Percentiles rank a stretch among this genome's conserved stretches.
Conservation (phyloP, 139 green algal species). For the Mychonastes homosphaera region DNA sequence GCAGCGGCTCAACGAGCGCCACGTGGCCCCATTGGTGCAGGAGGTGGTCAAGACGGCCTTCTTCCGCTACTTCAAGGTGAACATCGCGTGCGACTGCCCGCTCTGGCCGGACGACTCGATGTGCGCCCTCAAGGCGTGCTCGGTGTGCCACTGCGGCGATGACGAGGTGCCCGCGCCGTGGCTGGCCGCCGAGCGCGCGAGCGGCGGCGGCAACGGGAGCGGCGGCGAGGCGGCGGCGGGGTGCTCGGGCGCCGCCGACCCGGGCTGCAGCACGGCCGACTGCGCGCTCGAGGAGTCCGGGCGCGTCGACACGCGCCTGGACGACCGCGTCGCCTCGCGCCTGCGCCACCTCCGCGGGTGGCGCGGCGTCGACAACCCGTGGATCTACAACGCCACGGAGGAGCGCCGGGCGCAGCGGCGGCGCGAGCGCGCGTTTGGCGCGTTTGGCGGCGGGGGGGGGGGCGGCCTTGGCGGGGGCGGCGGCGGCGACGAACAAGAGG, state of each 20-base stretch:
- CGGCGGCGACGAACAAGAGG: too few species aligned
- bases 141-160: slow-evolving; percentile 74
- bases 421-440: too few species aligned
- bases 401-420: too few species aligned
- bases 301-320: background rate
- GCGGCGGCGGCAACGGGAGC: background rate
- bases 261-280: slow-evolving; percentile 13
- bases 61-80: slow-evolving; percentile 90
- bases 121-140: slow-evolving; percentile 69
- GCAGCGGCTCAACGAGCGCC: slow-evolving; percentile 45
- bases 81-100: slow-evolving; percentile 86
- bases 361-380: slow-evolving; percentile 84
- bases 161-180: slow-evolving; percentile 67
- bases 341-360: slow-evolving; percentile 38
- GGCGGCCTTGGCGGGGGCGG: too few species aligned
- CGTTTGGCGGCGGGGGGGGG: too few species aligned
- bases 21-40: slow-evolving; percentile 48
- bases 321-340: background rate
- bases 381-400: too few species aligned
- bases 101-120: slow-evolving; percentile 93
- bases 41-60: slow-evolving; percentile 67
- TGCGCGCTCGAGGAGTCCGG: slow-evolving; percentile 3
- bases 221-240: background rate
- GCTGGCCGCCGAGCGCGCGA: slow-evolving; percentile 37
- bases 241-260: slow-evolving; percentile 4